Percentiles rank a stretch among this genome's conserved stretches.
These are phyloP conservation scores for Metschnikowia dekortorum DNA, from an alignment of 805 yeast genomes.

Conservation along the genomic window DNA sequence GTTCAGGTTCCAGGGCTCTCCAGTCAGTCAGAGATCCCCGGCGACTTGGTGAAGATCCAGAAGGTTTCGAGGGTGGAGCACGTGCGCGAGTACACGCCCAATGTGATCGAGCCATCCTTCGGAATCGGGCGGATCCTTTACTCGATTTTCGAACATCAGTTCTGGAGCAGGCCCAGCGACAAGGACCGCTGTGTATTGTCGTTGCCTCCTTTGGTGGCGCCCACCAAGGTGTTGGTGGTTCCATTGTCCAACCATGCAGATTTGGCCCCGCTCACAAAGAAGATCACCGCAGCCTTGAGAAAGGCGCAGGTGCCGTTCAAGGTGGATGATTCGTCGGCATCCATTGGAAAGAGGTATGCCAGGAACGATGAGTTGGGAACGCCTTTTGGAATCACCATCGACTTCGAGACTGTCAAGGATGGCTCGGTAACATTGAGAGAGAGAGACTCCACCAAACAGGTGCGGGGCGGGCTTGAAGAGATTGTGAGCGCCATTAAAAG, in stretches of 20 bases:
- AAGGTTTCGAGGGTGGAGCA: constrained; percentile 81
- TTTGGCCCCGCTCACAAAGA: constrained; percentile 68
- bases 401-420: constrained; percentile 87
- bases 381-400: constrained; percentile 96
- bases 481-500: constrained; percentile 66
- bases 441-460: constrained; percentile 95
- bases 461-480: constrained; percentile 80
- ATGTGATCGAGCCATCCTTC: constrained; percentile 97
- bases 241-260: constrained; percentile 86
- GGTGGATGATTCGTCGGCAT: constrained; percentile 94
- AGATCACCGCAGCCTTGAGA: constrained; percentile 69
- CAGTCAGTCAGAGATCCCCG: constrained; percentile 59
- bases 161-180: constrained; percentile 91
- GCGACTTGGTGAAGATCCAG: constrained; percentile 66
- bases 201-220: constrained; percentile 93
- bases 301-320: constrained; percentile 84
- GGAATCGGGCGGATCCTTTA: constrained; percentile 98
- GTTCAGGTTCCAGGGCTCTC: constrained; percentile 64
- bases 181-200: constrained; percentile 83
- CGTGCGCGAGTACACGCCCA: constrained; percentile 92
- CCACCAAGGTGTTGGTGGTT: constrained; percentile 92
- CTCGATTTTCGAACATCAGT: constrained; percentile 87
- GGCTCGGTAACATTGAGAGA: constrained; percentile 91
- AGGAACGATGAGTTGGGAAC: constrained; percentile 98
- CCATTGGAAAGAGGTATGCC: constrained; percentile 96